Percentiles rank a stretch among this genome's conserved stretches.
Conservation (phyloP, 495 filamentous ascomycete genomes). For the Penicillium dipodomyicola region DNA sequence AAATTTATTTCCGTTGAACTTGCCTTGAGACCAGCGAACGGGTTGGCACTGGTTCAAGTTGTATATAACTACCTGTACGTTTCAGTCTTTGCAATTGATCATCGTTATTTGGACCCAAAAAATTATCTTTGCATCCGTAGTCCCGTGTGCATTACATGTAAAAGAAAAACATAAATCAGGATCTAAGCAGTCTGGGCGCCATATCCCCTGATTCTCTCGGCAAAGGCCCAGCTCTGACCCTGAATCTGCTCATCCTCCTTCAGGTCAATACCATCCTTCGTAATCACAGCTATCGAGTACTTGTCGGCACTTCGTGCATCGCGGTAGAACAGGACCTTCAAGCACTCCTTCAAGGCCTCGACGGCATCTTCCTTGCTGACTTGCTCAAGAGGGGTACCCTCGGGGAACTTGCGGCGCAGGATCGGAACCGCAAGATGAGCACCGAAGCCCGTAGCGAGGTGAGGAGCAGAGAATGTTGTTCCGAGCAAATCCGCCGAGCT, state of each 20-base stretch:
- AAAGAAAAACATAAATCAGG: conserved; percentile 7
- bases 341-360: conserved; percentile 77
- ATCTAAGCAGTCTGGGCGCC: conserved; percentile 61
- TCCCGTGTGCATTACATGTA: conserved; percentile 16
- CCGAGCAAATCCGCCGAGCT: conserved; percentile 88
- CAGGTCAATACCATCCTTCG: conserved; percentile 75
- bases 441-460: conserved; percentile 90
- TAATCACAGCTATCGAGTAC: conserved; percentile 88
- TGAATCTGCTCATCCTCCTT: conserved; percentile 74
- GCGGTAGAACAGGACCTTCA: conserved; percentile 98
- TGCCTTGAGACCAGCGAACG: not conserved
- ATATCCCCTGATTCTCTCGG: conserved; percentile 78
- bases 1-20: not conserved
- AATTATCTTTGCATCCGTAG: conserved; percentile 1
- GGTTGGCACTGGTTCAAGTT: not conserved
- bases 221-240: conserved; percentile 95
- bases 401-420: conserved; percentile 74
- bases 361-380: conserved; percentile 79
- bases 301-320: conserved; percentile 89
- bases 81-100: conserved; percentile 5
- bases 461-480: conserved; percentile 82
- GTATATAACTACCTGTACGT: conserved; percentile 1
- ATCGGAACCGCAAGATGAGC: conserved; percentile 90
- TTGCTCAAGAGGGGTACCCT: conserved; percentile 68
- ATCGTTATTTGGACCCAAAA: not conserved